phyloP scores from a whole-genome alignment of 768 basidiomycete genomes.

The Suillus decipiens region DNA sequence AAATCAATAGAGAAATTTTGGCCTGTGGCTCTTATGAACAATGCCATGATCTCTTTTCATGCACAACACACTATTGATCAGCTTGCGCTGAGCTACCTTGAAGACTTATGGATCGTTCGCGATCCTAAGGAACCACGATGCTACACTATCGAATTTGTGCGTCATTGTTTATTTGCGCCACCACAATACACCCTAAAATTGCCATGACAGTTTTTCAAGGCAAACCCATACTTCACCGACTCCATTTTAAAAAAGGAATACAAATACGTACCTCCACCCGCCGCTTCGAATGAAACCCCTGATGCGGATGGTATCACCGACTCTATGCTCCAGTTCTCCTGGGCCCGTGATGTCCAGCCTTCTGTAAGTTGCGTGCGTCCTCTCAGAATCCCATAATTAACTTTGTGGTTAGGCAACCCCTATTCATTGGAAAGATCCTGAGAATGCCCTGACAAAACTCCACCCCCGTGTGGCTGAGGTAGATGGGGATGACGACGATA shows the following conservation, averaged over 20 bases:
- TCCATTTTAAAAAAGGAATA: conserved; percentile 80
- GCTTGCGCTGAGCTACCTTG: conserved; percentile 78
- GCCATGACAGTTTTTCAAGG: conserved; percentile 68
- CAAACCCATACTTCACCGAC: conserved; percentile 83
- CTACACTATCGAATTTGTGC: conserved; percentile 87
- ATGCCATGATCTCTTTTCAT: conserved; percentile 61
- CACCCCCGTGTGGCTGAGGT: conserved; percentile 68
- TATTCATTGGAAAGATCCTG: conserved; percentile 81
- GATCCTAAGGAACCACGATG: conserved; percentile 75
- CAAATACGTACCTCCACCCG: conserved; percentile 62
- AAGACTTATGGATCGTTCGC: conserved; percentile 82
- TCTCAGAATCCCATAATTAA: not conserved
- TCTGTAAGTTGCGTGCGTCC: conserved; percentile 48
- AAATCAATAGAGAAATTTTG: conserved; percentile 79
- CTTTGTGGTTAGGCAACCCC: conserved; percentile 50
- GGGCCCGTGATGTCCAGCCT: conserved; percentile 71
- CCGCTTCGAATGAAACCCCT: conserved; percentile 54
- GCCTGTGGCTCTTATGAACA: conserved; percentile 83
- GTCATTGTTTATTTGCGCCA: conserved; percentile 35
- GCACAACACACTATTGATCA: conserved; percentile 76
- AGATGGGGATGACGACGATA: conserved; percentile 61
- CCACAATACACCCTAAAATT: conserved; percentile 12
- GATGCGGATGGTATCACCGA: conserved; percentile 77
- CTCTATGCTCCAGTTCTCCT: conserved; percentile 78
- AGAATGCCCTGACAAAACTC: conserved; percentile 74